Evolutionary conservation across 1,284 basidiomycete genomes (phyloP), one percentile per base, ranked within the genome.

Genomic region (Tremellales sp.): DNA sequence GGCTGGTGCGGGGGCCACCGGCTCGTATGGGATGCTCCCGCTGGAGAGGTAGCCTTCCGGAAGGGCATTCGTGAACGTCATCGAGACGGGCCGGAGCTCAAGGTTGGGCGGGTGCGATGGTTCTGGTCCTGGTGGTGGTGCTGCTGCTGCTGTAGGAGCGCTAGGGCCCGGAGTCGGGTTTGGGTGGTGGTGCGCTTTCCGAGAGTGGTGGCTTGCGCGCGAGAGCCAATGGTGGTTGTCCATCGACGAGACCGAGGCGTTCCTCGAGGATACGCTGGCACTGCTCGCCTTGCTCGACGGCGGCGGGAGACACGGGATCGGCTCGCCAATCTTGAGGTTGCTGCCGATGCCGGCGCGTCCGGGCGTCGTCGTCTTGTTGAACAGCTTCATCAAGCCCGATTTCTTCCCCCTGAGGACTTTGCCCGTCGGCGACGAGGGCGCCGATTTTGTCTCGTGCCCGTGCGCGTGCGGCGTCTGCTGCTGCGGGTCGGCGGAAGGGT

Each of bases 361-460:
- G 9, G 36, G 31, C 14, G 29, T 35, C 34, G 39, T 39, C 18
- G 50, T 39, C 28, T 55, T 51, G 60, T 83, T 81, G 68, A 88
- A 87, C 12, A 88, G 69, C 46, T 84, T 76, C 82, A 88, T 81
- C 64, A 88, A 84, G 1, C 85, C 86, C 57, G 85, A 87, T 67
- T 84, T 87, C 74, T 85, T 84, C 48, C 81, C 79, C 61, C 79
- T 83, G 34, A 86, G 60, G 1, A 68, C 56, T 53, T 81, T 83
- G 3, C 74, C 75, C 1, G 47, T 31, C 18, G 47, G 36, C 0
- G 50, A 34, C 1, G 48, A 33, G 8, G 48, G 25, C 5, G 40
- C 12, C 8, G n/a, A 16, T 18, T 14, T 8, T 9, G 34, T 36
- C 8, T 14, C n/a, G 16, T 31, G 29, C 16, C 16, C 16, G 29